Evolutionary conservation across 495 filamentous ascomycete species (phyloP), one percentile per base, ranked within the genome.

Genomic region (Aspergillus hancockii): DNA sequence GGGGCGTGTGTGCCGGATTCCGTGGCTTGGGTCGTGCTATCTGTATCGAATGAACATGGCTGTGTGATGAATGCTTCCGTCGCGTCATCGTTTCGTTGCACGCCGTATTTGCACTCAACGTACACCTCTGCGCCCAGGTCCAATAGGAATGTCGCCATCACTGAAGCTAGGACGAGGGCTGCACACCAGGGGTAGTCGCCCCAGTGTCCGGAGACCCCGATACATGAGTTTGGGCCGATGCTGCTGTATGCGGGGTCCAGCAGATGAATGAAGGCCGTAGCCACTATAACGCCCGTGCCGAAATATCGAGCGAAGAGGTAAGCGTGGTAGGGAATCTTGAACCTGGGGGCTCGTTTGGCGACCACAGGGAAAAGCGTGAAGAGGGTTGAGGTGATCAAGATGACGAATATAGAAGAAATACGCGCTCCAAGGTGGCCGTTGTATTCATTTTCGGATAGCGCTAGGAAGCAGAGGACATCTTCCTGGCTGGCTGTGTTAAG

Each of bases 271-370:
- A 91, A 93, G 4, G 90, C 88, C 4, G 87, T 91, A 8, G 84
- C 84, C 8, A 90, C 74, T 59, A 89, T 89, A 55, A 90, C 87
- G 6, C 87, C 87, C 0, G 84, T 83, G 18, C 88, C 88, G 58
- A 90, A 87, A 63, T 88, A 89, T 55, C 86, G 85, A 6, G 85
- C 85, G 50, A 91, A 78, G 63, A 92, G 88, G 69, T 90, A 92
- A 9, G 81, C 82, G 46, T 75, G 76, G 47, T 78, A 73, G 2
- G 87, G 89, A 0, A 90, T 76, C 19, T 75, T 84, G 61, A 88
- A 63, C 1, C 76, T 71, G 16, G 75, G 75, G 16, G 82, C 63
- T 38, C 83, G 74, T 30, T 79, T 79, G 5, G 90, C 82, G 38
- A 83, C 66, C 38, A 91, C 78, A 4, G 90, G 90, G 30, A 90